Percentiles rank a stretch among this genome's conserved stretches.
Conservation (phyloP, 2,329 filamentous ascomycete genomes). For the Atkinsonella texensis region DNA sequence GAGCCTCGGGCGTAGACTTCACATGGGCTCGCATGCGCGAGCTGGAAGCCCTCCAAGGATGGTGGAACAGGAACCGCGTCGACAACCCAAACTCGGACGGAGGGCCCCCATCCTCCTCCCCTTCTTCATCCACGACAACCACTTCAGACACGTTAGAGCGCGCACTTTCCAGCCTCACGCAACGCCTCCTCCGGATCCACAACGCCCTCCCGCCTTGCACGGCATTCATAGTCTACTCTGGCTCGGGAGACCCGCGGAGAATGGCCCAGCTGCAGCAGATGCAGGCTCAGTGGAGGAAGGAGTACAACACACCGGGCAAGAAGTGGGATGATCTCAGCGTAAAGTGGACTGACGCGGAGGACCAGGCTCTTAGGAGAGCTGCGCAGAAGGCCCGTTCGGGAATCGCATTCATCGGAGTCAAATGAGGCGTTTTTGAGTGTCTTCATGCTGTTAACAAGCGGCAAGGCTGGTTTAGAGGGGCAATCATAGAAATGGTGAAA, state of each 20-base stretch:
- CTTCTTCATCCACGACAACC: slow-evolving; percentile 11
- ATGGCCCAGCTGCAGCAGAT: slow-evolving; percentile 50
- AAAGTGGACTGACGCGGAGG: slow-evolving; percentile 55
- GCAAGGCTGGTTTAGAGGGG: too few species aligned
- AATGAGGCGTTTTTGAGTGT: slow-evolving; percentile 26
- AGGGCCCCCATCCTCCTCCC: slow-evolving; percentile 16
- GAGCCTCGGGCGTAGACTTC: slow-evolving; percentile 51
- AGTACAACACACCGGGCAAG: slow-evolving; percentile 50
- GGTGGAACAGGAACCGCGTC: slow-evolving; percentile 50
- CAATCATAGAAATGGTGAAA: too few species aligned
- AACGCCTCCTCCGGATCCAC: slow-evolving; percentile 43
- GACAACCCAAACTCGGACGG: slow-evolving; percentile 22
- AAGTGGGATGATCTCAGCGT: slow-evolving; percentile 58
- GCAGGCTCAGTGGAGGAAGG: slow-evolving; percentile 48
- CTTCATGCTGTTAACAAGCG: neutral
- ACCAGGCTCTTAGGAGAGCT: slow-evolving; percentile 48
- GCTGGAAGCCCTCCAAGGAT: slow-evolving; percentile 52
- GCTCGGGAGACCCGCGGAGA: slow-evolving; percentile 55
- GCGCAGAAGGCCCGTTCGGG: slow-evolving; percentile 46
- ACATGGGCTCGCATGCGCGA: slow-evolving; percentile 55
- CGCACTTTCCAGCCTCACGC: slow-evolving; percentile 32
- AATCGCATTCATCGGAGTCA: slow-evolving; percentile 53
- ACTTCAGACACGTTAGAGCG: slow-evolving; percentile 25
- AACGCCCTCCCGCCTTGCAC: slow-evolving; percentile 51
- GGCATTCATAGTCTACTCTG: slow-evolving; percentile 51